Percentiles rank a stretch among this genome's conserved stretches.
Conservation (phyloP, 2,329 filamentous ascomycete species). For the Colletotrichum gloeosporioides region DNA sequence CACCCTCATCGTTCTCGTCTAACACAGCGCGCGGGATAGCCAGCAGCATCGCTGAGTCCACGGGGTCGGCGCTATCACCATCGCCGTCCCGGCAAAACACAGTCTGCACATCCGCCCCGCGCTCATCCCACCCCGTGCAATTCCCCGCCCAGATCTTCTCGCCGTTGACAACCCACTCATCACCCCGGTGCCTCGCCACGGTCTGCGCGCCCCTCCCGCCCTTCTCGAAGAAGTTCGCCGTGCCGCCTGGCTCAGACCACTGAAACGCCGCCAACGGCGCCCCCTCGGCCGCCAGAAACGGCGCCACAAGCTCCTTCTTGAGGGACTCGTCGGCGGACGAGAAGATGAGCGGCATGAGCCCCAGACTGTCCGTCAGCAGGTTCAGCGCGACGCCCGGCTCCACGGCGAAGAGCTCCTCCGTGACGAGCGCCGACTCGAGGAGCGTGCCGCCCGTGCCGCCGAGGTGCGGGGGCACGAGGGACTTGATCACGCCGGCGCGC, state of each 20-base stretch:
- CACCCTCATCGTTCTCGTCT: slow-evolving; percentile 42
- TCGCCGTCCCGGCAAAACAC: slow-evolving; percentile 52
- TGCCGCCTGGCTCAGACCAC: slow-evolving; percentile 56
- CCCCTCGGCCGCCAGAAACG: slow-evolving; percentile 49
- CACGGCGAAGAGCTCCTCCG: slow-evolving; percentile 58
- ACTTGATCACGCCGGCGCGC: slow-evolving; percentile 38
- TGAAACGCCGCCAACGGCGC: slow-evolving; percentile 55
- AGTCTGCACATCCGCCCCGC: slow-evolving; percentile 56
- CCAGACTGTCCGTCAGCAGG: slow-evolving; percentile 56
- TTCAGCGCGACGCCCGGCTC: slow-evolving; percentile 55
- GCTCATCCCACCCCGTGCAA: slow-evolving; percentile 56
- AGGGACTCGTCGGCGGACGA: slow-evolving; percentile 38
- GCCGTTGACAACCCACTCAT: slow-evolving; percentile 57
- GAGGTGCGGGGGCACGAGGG: slow-evolving; percentile 47
- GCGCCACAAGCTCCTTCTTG: slow-evolving; percentile 48
- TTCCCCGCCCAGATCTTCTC: slow-evolving; percentile 65
- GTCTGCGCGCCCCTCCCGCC: slow-evolving; percentile 54
- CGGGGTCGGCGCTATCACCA: slow-evolving; percentile 25
- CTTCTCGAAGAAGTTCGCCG: slow-evolving; percentile 57
- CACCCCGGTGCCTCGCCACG: slow-evolving; percentile 45
- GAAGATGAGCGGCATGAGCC: slow-evolving; percentile 55
- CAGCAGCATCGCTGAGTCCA: slow-evolving; percentile 48
- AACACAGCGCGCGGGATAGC: slow-evolving; percentile 54
- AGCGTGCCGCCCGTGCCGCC: slow-evolving; percentile 51
- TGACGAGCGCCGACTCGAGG: slow-evolving; percentile 52